Base-by-base conservation (phyloP, 23 red algal species). In the Gracilaria vermiculophylla region DNA sequence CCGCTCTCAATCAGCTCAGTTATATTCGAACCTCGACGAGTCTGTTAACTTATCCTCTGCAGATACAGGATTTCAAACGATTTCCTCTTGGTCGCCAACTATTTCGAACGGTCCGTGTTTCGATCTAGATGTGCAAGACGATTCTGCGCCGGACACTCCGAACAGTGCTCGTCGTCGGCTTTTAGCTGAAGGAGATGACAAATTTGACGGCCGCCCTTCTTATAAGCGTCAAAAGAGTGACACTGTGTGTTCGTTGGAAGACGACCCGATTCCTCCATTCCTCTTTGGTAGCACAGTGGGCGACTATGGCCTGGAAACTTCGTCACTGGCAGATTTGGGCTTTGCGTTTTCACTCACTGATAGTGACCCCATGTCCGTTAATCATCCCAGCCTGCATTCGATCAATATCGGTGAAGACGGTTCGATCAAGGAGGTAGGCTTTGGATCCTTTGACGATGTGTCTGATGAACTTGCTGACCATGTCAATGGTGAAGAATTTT, bases 151-250 rank as follows among this genome's bases (percentile, higher is more conserved):
- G 33, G 47, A 73, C 23, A 73, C 40, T 28, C 67, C 67, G 20
- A 45, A 8, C 67, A 45, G n/a, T 28, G 23, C 67, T 19, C 67
- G 37, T 32, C 67, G 42, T 10, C 39, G 42, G 15, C 39, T 45
- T 19, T 27, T 47, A 40, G 35, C 21, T 12, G 75, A 55, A 34
- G 75, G 25, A 17, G 75, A 60, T 24, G 67, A 73, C 21, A 73
- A 29, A 28, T 9, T 36, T 45, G 54, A 44, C 19, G 78, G 60
- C 19, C 58, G 58, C 47, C 64, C 81, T 85, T 27, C 64, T 54
- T 14, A 65, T 44, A 85, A 85, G 43, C 57, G 81, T 35, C 62
- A 69, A 28, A 85, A 85, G 47, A 53, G 43, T 27, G 81, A 85
- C 15, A 62, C 81, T 36, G 60, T 66, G 25, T 48, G 39, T 51